These are phyloP conservation scores for Chaetomiaceae sp. DNA, from an alignment of 2,329 filamentous ascomycete species.

Conservation along the genomic window DNA sequence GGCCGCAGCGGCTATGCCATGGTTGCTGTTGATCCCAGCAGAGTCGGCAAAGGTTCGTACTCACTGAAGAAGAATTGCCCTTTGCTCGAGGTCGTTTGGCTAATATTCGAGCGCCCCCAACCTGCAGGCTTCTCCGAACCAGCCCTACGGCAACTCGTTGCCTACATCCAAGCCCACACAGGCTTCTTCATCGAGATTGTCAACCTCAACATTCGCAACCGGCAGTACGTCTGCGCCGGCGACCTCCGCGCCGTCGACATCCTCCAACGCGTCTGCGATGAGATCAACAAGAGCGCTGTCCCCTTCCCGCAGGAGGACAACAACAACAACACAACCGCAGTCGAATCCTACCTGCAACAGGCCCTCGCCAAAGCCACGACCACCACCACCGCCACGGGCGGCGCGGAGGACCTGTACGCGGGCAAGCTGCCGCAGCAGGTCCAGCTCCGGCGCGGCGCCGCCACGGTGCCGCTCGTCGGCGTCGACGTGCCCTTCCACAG, in stretches of 20 bases:
- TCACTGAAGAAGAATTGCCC: too few relatives aligned
- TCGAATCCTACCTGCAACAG: background rate
- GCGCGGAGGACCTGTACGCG: too few relatives aligned
- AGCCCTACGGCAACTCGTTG: too few relatives aligned
- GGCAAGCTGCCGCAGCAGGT: background rate
- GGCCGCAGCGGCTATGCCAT: constrained; percentile 97
- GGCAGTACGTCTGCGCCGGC: constrained; percentile 68
- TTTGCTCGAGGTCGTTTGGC: constrained; percentile 66
- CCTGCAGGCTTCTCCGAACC: background rate
- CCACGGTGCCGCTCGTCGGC: constrained; percentile 90
- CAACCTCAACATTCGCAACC: constrained; percentile 81
- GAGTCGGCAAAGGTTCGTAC: constrained; percentile 88
- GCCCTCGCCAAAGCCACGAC: background rate
- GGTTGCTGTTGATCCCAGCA: constrained; percentile 96
- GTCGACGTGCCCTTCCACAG: constrained; percentile 98
- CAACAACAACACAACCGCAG: too few relatives aligned
- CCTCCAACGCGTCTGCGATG: background rate
- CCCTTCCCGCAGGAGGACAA: too few relatives aligned
- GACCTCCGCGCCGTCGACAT: background rate
- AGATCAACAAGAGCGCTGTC: too few relatives aligned
- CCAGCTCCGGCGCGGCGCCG: constrained; percentile 83
- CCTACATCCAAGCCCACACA: constrained; percentile 86
- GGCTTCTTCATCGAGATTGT: constrained; percentile 96
- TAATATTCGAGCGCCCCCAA: background rate
- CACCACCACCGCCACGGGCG: background rate